A percentile compares a stretch with the other conserved stretches of the same genome.
phyloP scores from a whole-genome alignment of 1,139 yeast species.

The Kodamaea arcana region DNA sequence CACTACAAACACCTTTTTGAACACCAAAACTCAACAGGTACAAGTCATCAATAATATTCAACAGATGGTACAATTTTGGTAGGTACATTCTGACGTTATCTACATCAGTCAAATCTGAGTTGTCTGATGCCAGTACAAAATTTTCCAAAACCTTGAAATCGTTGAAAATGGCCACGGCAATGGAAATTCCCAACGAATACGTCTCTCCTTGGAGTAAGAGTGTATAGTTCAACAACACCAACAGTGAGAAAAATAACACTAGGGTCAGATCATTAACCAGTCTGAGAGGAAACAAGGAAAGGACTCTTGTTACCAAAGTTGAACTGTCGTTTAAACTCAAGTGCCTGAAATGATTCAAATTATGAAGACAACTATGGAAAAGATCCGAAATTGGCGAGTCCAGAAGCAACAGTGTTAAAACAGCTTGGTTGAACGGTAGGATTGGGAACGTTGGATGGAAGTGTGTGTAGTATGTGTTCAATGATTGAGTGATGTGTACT shows the following conservation, averaged over 20 bases:
- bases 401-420: conserved; percentile 21
- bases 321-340: conserved; percentile 28
- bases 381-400: conserved; percentile 38
- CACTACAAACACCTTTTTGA: conserved; percentile 32
- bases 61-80: conserved; percentile 47
- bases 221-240: conserved; percentile 52
- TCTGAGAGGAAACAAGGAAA: conserved; percentile 42
- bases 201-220: conserved; percentile 55
- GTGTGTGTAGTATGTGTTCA: conserved; percentile 44
- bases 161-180: conserved; percentile 53
- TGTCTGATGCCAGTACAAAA: conserved; percentile 16
- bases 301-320: conserved; percentile 36
- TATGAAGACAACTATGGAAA: conserved; percentile 49
- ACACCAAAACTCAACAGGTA: conserved; percentile 57
- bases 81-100: conserved; percentile 41
- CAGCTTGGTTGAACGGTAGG: conserved; percentile 46
- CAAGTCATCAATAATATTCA: conserved; percentile 51
- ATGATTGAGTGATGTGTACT: conserved; percentile 8
- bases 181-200: conserved; percentile 52
- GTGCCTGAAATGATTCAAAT: conserved; percentile 38
- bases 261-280: conserved; percentile 28
- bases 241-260: conserved; percentile 40
- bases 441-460: conserved; percentile 57
- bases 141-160: conserved; percentile 52
- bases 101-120: conserved; percentile 13